Evolutionary conservation across 192 early-diverging fungal species (phyloP), one percentile per base, ranked within the genome.

Genomic region (Backusella australiensis): DNA sequence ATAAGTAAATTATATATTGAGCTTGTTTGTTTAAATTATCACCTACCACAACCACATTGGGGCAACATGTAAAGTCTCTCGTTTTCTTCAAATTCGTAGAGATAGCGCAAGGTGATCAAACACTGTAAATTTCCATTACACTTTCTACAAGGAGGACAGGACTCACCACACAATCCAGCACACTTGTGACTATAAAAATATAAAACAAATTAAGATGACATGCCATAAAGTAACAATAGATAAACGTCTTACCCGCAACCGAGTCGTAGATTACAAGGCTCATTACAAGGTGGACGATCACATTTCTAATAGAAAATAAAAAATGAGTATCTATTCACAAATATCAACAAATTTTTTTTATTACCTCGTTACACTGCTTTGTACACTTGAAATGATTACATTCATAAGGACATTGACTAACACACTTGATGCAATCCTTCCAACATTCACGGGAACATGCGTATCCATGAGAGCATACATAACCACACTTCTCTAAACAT

Each of bases 31-130:
- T 63, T 29, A 35, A n/a, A 32, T 41, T 19, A n/a, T 44, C 12
- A 73, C 82, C 42, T 76, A 80, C 82, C 72, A 74, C 82, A 83
- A n/a, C 78, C 78, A 77, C 82, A 83, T 35, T 83, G 78, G 9
- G 82, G 82, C 23, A 83, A 35, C 1, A 52, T 21, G 46, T 83
- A 83, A 8, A 46, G 12, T 34, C 26, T 39, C 34, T 77, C 82
- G 7, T 71, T 59, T 74, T 73, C 46, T 14, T 77, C 78, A 71
- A 80, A 69, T 34, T 77, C 74, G 1, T 38, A 21, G 8, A 77
- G 49, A 15, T 42, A 65, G 11, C 36, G 42, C 3, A 83, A 56
- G 19, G 82, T 71, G 17, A 80, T 80, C 34, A 32, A 6, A 12
- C 80, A 81, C 44, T 70, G 5, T 12, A 73, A 7, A 14, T 75